phyloP scores from a whole-genome alignment of 2,329 filamentous ascomycete genomes.

The Elsinoe necatrix region DNA sequence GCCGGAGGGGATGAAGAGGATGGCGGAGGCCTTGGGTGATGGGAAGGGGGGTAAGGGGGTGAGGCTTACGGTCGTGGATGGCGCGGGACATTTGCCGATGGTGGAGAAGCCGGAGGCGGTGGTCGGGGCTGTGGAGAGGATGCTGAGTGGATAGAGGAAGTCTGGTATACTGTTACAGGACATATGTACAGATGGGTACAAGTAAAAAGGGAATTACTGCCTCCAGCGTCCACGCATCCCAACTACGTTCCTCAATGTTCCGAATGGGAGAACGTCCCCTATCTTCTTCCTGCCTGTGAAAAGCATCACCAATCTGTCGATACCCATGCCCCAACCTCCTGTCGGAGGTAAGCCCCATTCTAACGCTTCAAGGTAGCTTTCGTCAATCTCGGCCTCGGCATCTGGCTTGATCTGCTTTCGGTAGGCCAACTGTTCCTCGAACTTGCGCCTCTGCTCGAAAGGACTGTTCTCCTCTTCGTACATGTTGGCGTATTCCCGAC shows the following conservation, averaged over 20 bases:
- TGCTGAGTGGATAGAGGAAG: conserved; percentile 34
- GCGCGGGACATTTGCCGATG: conserved; percentile 77
- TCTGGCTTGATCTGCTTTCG: conserved; percentile 34
- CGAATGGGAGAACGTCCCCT: conserved; percentile 79
- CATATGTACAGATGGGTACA: background rate
- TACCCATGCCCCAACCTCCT: conserved; percentile 89
- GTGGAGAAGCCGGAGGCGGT: conserved; percentile 64
- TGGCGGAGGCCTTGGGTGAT: conserved; percentile 51
- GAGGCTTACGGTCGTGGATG: conserved; percentile 56
- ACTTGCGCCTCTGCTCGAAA: conserved; percentile 74
- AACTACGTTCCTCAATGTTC: conserved; percentile 60
- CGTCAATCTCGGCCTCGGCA: conserved; percentile 51
- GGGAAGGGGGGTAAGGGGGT: conserved; percentile 33
- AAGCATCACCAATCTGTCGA: conserved; percentile 88
- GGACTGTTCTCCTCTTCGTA: conserved; percentile 98
- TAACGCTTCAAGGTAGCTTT: conserved; percentile 74
- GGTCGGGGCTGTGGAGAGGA: conserved; percentile 53
- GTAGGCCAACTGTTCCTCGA: conserved; percentile 49
- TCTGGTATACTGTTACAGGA: background rate
- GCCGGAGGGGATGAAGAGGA: conserved; percentile 70
- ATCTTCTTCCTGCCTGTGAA: conserved; percentile 73
- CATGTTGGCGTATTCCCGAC: conserved; percentile 83
- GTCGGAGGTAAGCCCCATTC: conserved; percentile 92
- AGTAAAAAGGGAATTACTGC: background rate
- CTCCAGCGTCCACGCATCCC: conserved; percentile 25